Percentiles rank a stretch among this genome's conserved stretches.
These are phyloP conservation scores for Grigorovia jiainica DNA, from an alignment of 805 yeast genomes.

Conservation along the genomic window DNA sequence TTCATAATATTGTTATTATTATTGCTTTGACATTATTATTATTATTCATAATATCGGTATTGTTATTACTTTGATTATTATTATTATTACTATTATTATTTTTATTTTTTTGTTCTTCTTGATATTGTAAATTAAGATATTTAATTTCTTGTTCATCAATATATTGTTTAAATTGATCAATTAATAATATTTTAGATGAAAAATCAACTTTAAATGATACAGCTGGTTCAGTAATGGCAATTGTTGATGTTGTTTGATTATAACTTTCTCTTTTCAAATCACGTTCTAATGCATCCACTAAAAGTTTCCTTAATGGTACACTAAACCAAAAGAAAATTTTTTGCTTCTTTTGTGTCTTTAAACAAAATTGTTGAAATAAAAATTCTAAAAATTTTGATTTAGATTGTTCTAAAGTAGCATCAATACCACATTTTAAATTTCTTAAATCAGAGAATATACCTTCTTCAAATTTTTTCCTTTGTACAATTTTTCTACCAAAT, in stretches of 20 bases:
- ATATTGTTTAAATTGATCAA: conserved; percentile 38
- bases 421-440: conserved; percentile 73
- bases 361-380: conserved; percentile 74
- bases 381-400: conserved; percentile 77
- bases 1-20: not conserved
- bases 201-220: conserved; percentile 61
- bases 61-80: not conserved
- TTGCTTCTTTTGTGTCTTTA: conserved; percentile 92
- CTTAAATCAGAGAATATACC: conserved; percentile 90
- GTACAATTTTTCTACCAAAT: conserved; percentile 76
- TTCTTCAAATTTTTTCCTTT: conserved; percentile 92
- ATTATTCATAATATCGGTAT: not conserved
- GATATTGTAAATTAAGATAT: not conserved
- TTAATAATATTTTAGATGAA: conserved; percentile 31
- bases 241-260: conserved; percentile 60
- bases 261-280: conserved; percentile 71
- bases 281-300: conserved; percentile 88
- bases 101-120: no score
- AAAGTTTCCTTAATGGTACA: conserved; percentile 86
- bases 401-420: conserved; percentile 82
- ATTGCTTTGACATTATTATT: not conserved
- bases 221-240: conserved; percentile 69
- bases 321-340: conserved; percentile 95
- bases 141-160: not conserved
- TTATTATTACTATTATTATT: not conserved